Evolutionary conservation across 2,329 filamentous ascomycete species (phyloP).

Genomic region (Aureobasidium namibiae): DNA sequence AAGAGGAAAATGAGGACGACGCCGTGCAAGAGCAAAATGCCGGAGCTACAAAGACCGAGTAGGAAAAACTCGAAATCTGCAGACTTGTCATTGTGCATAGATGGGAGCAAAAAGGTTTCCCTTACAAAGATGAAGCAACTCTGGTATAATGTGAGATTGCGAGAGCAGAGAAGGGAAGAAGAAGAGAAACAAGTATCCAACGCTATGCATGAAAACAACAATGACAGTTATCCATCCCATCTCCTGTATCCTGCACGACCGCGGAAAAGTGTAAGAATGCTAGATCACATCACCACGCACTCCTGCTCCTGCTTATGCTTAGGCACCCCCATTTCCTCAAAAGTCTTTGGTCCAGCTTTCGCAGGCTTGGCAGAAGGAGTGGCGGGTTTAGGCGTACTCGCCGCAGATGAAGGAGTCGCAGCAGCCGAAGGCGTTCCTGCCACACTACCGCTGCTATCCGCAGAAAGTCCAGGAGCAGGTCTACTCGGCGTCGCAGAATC

Average conservation of each 20-base stretch:
- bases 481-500: neutral
- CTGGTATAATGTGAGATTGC: too few relatives aligned
- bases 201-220: too few relatives aligned
- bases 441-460: neutral
- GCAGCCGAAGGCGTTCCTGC: too few relatives aligned
- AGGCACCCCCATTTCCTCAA: slow-evolving; percentile 96
- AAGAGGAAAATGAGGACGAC: neutral
- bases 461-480: neutral
- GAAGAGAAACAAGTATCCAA: too few relatives aligned
- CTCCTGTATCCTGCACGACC: too few relatives aligned
- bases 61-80: neutral
- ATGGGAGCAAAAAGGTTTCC: too few relatives aligned
- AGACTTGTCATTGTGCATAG: too few relatives aligned
- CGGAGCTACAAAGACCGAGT: neutral
- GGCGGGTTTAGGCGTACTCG: neutral
- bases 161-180: too few relatives aligned
- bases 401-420: neutral
- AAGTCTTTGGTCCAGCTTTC: slow-evolving; percentile 78
- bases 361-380: neutral
- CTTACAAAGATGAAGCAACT: too few relatives aligned
- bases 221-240: too few relatives aligned
- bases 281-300: slow-evolving; percentile 56
- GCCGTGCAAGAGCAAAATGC: neutral
- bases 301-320: slow-evolving; percentile 75
- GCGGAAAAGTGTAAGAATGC: too few relatives aligned